A percentile compares a stretch with the other conserved stretches of the same genome.
Evolutionary conservation across 768 basidiomycete genomes (phyloP).

Genomic region (Suillus tomentosus): DNA sequence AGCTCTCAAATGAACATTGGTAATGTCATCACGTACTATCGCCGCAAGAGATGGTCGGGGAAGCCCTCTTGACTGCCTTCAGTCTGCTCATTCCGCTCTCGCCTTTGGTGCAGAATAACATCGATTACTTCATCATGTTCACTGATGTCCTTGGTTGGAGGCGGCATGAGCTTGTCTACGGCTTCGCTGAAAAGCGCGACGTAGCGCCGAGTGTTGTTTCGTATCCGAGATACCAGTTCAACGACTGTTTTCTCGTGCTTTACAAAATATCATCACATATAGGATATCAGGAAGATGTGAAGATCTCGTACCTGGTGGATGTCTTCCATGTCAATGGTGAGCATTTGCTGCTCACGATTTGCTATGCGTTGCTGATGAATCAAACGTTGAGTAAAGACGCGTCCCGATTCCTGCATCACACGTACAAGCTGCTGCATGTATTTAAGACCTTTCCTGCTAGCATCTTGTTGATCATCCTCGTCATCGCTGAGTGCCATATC

Average conservation of each 20-base stretch:
- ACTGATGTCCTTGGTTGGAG: conserved; percentile 86
- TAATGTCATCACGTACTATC: conserved; percentile 74
- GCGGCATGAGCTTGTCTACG: conserved; percentile 87
- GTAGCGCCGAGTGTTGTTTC: conserved; percentile 87
- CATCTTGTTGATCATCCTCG: conserved; percentile 36
- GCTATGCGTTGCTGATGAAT: conserved; percentile 79
- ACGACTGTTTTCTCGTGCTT: conserved; percentile 70
- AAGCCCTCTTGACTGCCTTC: conserved; percentile 78
- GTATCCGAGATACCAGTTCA: conserved; percentile 81
- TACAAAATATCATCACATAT: conserved; percentile 14
- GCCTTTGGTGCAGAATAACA: conserved; percentile 91
- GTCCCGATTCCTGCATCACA: conserved; percentile 29
- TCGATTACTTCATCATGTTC: conserved; percentile 95
- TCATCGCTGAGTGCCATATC: conserved; percentile 67
- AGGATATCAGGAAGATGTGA: conserved; percentile 1
- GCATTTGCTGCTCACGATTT: conserved; percentile 89
- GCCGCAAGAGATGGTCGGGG: conserved; percentile 86
- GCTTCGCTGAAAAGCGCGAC: conserved; percentile 86
- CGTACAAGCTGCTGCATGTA: conserved; percentile 85
- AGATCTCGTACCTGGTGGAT: conserved; percentile 59
- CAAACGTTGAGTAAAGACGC: conserved; percentile 18
- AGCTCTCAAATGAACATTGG: background rate
- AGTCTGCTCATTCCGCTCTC: conserved; percentile 82
- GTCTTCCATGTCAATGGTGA: conserved; percentile 89
- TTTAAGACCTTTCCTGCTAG: conserved; percentile 53